Evolutionary conservation across 345 rosid species (phyloP).

Genomic region (Sonneratia alba): DNA sequence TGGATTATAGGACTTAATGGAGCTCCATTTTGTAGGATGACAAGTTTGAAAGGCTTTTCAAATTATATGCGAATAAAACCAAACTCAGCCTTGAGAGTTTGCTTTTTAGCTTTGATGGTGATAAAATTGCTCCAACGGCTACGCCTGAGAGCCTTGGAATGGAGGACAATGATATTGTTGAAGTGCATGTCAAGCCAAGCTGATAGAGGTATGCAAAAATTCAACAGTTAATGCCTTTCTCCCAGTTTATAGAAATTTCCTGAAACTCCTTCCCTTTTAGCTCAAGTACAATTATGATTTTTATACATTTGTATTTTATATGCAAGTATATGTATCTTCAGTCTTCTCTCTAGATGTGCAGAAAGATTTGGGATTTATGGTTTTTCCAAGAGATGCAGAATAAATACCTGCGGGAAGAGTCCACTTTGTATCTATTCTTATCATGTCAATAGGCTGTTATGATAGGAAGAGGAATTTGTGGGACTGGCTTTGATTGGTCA

Average conservation of each 20-base stretch:
- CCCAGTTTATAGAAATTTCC: not conserved
- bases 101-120: constrained; percentile 76
- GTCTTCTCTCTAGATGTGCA: not conserved
- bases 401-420: not conserved
- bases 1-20: not conserved
- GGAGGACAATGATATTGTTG: constrained; percentile 90
- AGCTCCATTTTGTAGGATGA: constrained; percentile 51
- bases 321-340: not conserved
- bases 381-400: not conserved
- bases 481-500: no score
- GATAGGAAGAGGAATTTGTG: not conserved
- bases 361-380: not conserved
- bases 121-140: constrained; percentile 46
- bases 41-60: constrained; percentile 67
- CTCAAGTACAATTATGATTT: not conserved
- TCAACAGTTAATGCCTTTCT: not conserved
- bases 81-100: constrained; percentile 38
- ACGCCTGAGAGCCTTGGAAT: constrained; percentile 72
- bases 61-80: constrained; percentile 55
- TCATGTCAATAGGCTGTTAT: not conserved
- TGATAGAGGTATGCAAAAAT: constrained; percentile 24
- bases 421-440: not conserved
- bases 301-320: not conserved
- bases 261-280: not conserved
- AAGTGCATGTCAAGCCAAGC: constrained; percentile 51